Base-by-base conservation (phyloP, 345 rosid genomes). In the Acer saccharum region DNA sequence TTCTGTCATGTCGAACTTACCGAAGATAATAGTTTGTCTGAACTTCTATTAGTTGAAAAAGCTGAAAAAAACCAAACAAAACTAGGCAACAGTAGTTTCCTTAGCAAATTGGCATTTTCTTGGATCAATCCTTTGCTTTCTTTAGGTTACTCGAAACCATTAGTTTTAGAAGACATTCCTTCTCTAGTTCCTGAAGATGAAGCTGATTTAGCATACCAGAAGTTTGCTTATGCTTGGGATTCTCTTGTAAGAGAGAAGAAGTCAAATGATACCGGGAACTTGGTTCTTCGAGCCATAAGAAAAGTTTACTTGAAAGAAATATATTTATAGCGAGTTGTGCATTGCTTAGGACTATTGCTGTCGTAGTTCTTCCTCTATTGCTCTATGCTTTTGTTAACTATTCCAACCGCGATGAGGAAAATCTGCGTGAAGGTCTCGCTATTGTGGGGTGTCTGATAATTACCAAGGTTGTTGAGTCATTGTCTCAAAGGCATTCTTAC, bases 401-500 rank as follows among this genome's bases (percentile, higher is more conserved):
- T 70, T 85, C 94, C 35, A 87, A 85, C 68, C 76, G 78, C 14
- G 84, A 76, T 10, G 81, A 88, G 69, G 62, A 73, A 21, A 80
- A 85, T 79, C 79, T 88, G 35, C 81, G 65, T 1, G 55, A 70
- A 67, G 98, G 98, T 39, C 84, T 91, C 55, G 21, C 64, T 41
- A 82, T 91, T 60, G 79, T 91, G 29, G 93, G 88, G 50, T 90
- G 86, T 71, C 60, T 93, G 23, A 76, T 86, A 52, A 2, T 83
- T 48, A 61, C 80, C 57, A 91, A 93, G 82, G 68, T 86, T 1
- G 88, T 89, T 10, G 97, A 94, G 76, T 90, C 94, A 27, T 80
- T 94, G 63, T 83, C 93, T 16, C 92, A 87, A 83, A 88, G 98
- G 83, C 91, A 92, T 68, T 92, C 87, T 85, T 90, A 62, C 79